phyloP scores from a whole-genome alignment of 106 monocot species.

The Hemerocallis citrina region DNA sequence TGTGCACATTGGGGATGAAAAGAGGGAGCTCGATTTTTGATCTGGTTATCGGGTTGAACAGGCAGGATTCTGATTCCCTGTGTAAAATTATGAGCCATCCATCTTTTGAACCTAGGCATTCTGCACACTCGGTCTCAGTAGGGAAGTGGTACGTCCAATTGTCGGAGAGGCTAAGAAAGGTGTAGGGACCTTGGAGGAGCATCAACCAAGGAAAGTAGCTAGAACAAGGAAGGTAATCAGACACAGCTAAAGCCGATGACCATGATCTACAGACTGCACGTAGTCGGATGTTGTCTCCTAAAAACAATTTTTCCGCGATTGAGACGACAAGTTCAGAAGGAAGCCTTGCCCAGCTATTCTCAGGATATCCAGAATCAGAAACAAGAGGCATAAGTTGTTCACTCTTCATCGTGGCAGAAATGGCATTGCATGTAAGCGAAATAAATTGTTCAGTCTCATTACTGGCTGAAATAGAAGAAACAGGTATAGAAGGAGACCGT shows the following conservation, averaged over 20 bases:
- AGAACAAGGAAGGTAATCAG: neutral
- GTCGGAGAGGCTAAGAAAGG: neutral
- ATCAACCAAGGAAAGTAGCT: neutral
- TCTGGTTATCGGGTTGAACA: neutral
- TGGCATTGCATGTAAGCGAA: too few relatives aligned
- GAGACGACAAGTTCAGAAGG: neutral
- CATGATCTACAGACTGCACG: neutral
- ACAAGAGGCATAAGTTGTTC: too few relatives aligned
- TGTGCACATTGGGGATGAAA: neutral
- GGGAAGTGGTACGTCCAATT: neutral
- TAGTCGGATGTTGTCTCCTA: neutral
- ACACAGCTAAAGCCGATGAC: neutral
- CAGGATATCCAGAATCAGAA: too few relatives aligned
- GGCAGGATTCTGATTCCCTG: neutral
- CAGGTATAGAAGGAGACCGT: too few relatives aligned
- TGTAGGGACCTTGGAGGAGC: neutral
- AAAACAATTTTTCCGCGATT: neutral
- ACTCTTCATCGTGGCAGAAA: too few relatives aligned
- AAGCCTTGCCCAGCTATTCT: neutral
- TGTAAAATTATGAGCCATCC: neutral
- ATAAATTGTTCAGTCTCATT: too few relatives aligned
- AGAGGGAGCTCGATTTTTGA: neutral
- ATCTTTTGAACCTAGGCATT: neutral
- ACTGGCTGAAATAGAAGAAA: too few relatives aligned
- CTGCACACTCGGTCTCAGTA: neutral